A percentile compares a stretch with the other conserved stretches of the same genome.
These are phyloP conservation scores for Phragmites australis DNA, from an alignment of 176 grass and related monocot genomes.

Conservation along the genomic window DNA sequence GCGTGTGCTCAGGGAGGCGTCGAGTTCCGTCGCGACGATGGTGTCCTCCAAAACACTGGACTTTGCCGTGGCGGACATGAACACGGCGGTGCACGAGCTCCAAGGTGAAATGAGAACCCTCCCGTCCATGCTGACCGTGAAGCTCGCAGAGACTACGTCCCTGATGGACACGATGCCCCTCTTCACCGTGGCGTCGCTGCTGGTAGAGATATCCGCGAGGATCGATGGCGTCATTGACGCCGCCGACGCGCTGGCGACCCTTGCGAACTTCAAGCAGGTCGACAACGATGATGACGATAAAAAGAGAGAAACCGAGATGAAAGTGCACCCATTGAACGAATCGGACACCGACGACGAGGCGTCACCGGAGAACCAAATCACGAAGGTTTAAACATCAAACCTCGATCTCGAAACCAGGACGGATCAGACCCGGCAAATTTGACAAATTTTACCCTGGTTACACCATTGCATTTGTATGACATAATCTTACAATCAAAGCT, in stretches of 20 bases:
- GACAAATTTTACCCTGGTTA: slow-evolving; percentile 17
- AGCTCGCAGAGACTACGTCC: slow-evolving; percentile 11
- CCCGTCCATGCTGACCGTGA: slow-evolving; percentile 41
- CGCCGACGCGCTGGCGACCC: slow-evolving; percentile 52
- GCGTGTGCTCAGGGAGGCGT: slow-evolving; percentile 63
- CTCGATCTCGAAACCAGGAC: slow-evolving; percentile 7
- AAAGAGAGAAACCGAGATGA: slow-evolving; percentile 34
- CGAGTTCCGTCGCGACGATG: slow-evolving; percentile 59
- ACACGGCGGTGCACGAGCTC: slow-evolving; percentile 69
- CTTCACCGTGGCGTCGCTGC: slow-evolving; percentile 59
- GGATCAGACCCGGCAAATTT: not conserved
- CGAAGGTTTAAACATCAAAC: slow-evolving; percentile 11
- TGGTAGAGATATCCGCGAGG: slow-evolving; percentile 67
- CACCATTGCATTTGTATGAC: not conserved
- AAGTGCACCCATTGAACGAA: slow-evolving; percentile 45
- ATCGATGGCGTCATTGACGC: slow-evolving; percentile 62
- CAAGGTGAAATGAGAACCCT: slow-evolving; percentile 61
- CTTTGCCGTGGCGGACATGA: slow-evolving; percentile 65
- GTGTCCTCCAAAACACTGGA: slow-evolving; percentile 44
- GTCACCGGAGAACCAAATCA: slow-evolving; percentile 14
- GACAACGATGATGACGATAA: slow-evolving; percentile 49
- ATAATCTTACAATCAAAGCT: not conserved
- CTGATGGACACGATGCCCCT: slow-evolving; percentile 61
- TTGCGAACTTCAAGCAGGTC: slow-evolving; percentile 50
- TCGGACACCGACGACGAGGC: slow-evolving; percentile 15